phyloP scores from a whole-genome alignment of 352 stramenopile species.

The Phytophthora fragariaefolia region DNA sequence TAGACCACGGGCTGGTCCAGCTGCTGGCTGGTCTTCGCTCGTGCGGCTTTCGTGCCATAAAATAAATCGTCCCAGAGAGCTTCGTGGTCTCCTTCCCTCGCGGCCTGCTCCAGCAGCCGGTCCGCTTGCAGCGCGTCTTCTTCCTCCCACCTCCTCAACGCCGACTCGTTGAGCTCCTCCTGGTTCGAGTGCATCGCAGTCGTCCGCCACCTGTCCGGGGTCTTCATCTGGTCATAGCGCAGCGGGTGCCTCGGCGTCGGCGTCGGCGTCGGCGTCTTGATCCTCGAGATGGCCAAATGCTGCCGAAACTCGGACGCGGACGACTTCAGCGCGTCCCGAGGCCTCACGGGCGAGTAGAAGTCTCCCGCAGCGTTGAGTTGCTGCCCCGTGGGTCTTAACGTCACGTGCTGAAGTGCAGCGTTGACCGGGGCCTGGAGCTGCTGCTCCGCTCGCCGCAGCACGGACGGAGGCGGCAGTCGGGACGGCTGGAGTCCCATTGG shows the following conservation, averaged over 20 bases:
- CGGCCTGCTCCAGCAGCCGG: slow-evolving; percentile 36
- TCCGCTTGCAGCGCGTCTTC: slow-evolving; percentile 37
- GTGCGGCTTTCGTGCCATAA: slow-evolving; percentile 36
- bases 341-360: slow-evolving; percentile 49
- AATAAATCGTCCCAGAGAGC: slow-evolving; percentile 52
- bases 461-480: slow-evolving; percentile 10
- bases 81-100: slow-evolving; percentile 31
- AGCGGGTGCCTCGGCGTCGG: slow-evolving; percentile 4
- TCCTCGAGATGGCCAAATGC: slow-evolving; percentile 30
- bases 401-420: slow-evolving; percentile 14
- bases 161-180: slow-evolving; percentile 25
- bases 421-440: slow-evolving; percentile 7
- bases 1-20: slow-evolving; percentile 27
- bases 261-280: slow-evolving; percentile 26
- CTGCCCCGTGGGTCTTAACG: slow-evolving; percentile 24
- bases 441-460: slow-evolving; percentile 11
- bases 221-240: slow-evolving; percentile 39
- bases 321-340: slow-evolving; percentile 15
- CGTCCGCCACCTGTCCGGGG: slow-evolving; percentile 39
- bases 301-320: slow-evolving; percentile 27
- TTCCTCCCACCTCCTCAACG: slow-evolving; percentile 29
- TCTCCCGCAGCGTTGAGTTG: slow-evolving; percentile 35
- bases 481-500: slow-evolving; percentile 8
- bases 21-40: slow-evolving; percentile 23
- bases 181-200: slow-evolving; percentile 38